These are phyloP conservation scores for Meripilus lineatus DNA, from an alignment of 1,284 basidiomycete genomes.

Conservation along the genomic window DNA sequence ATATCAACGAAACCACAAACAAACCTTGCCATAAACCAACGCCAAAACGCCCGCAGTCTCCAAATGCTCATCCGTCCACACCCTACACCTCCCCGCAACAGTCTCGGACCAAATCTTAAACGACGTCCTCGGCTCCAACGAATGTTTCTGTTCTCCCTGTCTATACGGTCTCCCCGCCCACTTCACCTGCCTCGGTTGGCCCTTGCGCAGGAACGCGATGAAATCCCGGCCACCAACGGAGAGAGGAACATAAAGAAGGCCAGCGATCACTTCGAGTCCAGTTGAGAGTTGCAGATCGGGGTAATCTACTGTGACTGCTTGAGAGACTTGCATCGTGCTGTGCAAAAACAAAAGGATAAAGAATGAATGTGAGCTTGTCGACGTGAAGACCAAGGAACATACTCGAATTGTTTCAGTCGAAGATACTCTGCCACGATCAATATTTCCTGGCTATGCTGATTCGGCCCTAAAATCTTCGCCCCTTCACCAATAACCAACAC, in stretches of 20 bases:
- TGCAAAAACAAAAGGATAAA: constrained; percentile 2
- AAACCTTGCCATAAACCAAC: constrained; percentile 74
- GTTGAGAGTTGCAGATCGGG: constrained; percentile 70
- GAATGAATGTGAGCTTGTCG: neutral
- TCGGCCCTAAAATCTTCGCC: constrained; percentile 80
- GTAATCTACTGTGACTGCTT: constrained; percentile 68
- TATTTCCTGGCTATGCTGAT: constrained; percentile 82
- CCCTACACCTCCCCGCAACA: constrained; percentile 66
- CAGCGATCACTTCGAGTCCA: constrained; percentile 73
- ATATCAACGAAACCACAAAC: constrained; percentile 1
- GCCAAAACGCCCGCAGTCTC: constrained; percentile 87
- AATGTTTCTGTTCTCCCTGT: constrained; percentile 29
- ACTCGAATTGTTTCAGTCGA: constrained; percentile 74
- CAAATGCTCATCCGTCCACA: constrained; percentile 85
- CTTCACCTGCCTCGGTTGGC: constrained; percentile 67
- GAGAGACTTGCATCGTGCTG: constrained; percentile 62
- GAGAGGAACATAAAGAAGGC: constrained; percentile 76
- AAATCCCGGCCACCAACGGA: constrained; percentile 72
- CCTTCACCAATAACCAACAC: constrained; percentile 84
- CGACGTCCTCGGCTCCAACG: constrained; percentile 71
- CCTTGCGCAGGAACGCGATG: constrained; percentile 79
- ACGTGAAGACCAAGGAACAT: constrained; percentile 21
- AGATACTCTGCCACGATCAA: constrained; percentile 83
- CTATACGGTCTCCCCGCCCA: constrained; percentile 82
- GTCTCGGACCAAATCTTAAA: constrained; percentile 84